Evolutionary conservation across 768 basidiomycete genomes (phyloP), one percentile per base, ranked within the genome.

Genomic region (Kwoniella bestiolae): DNA sequence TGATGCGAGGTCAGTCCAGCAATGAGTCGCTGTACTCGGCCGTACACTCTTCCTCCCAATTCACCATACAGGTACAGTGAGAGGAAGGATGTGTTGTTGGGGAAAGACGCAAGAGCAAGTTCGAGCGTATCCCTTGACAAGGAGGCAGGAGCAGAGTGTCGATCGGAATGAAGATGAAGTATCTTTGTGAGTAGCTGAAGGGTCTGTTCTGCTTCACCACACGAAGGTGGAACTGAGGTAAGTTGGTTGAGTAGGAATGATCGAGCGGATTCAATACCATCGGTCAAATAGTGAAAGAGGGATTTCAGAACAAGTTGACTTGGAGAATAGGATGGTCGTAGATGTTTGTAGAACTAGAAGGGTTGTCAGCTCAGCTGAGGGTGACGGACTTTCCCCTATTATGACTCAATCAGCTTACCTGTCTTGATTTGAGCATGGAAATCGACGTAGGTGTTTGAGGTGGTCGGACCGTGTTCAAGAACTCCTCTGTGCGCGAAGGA

Each of bases 71-170:
- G 74, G 63, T 78, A 81, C n/a, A 83, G 65, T 6, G 68, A 65
- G 5, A 81, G 74, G 69, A 84, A 81, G 7, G 75, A 56, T 7
- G 81, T 81, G 67, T 83, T 83, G 71, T 78, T 77, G 21, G 82
- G 81, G 63, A 79, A 84, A 9, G 57, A 50, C 1, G 50, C 47
- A 28, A 82, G 70, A 3, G 79, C 81, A 3, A 67, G 60, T 56
- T 83, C 82, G 23, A 83, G 71, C 2, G 78, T 57, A 4, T 66
- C 63, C 0, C 83, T 72, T 23, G 79, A 26, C 14, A 74, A 63
- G 0, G 63, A 66, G 0, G 82, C 80, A 5, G 69, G 73, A 63
- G 78, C 74, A 0, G 73, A 49, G 5, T 56, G 67, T 46, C 28
- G 69, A 23, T 45, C 63, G 16, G 65, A 46, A 56, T 81, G 74